A percentile compares a stretch with the other conserved stretches of the same genome.
Conservation (phyloP, 306 rosid genomes). For the Cucurbita maxima region DNA sequence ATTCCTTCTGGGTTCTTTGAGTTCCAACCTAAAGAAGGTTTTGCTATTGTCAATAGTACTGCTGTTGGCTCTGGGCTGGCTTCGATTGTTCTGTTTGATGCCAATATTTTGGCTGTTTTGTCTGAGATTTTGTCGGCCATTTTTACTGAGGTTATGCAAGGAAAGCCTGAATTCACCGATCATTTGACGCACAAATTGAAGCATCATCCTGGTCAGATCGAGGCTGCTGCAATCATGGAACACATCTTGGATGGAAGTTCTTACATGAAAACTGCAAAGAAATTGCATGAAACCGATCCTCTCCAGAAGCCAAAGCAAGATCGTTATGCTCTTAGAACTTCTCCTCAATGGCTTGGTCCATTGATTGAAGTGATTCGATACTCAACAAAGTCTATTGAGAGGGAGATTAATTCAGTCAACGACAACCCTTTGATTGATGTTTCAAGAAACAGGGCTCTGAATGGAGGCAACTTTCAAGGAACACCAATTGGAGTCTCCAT, state of each 20-base stretch:
- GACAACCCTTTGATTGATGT: slow-evolving; percentile 51
- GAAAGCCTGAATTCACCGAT: no score
- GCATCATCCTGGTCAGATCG: no score
- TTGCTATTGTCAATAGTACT: slow-evolving; percentile 22
- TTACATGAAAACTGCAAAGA: slow-evolving; percentile 5
- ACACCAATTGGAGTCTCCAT: slow-evolving; percentile 92
- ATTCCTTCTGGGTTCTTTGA: slow-evolving; percentile 59
- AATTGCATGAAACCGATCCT: slow-evolving; percentile 35
- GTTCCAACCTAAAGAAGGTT: slow-evolving; percentile 82
- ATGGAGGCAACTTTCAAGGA: slow-evolving; percentile 91
- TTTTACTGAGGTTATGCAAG: no score
- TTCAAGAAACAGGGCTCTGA: slow-evolving; percentile 80
- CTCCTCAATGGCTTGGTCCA: slow-evolving; percentile 96
- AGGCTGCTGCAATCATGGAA: no score
- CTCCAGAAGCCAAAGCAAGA: no score
- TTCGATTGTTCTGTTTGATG: not conserved
- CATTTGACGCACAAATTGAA: no score
- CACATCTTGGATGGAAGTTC: no score
- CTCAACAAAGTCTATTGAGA: no score
- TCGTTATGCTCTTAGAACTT: slow-evolving; percentile 56
- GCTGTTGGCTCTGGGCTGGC: not conserved
- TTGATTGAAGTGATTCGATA: slow-evolving; percentile 43
- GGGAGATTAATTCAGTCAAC: no score
- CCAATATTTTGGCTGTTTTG: no score
- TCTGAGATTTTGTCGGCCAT: no score